Conservation (phyloP, 148 eudicot genomes). For the Cornus kousa region DNA sequence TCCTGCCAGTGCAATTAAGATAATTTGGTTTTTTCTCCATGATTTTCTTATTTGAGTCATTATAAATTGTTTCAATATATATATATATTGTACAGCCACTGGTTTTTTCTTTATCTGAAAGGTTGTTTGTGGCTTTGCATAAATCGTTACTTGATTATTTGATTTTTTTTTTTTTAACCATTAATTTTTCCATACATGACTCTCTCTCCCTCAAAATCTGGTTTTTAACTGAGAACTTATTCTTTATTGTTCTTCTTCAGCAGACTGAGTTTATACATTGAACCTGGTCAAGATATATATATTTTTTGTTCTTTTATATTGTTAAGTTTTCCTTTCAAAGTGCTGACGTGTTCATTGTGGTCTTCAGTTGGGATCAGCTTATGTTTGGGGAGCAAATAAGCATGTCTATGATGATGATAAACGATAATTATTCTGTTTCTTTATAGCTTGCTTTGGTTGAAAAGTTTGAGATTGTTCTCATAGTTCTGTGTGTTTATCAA, state of each 20-base stretch:
- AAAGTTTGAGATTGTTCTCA: background rate
- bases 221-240: background rate
- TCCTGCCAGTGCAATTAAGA: too few relatives aligned
- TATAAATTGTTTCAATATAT: too few relatives aligned
- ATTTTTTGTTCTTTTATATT: too few relatives aligned
- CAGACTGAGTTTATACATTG: background rate
- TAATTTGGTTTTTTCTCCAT: too few relatives aligned
- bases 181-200: background rate
- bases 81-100: too few relatives aligned
- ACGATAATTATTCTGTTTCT: background rate
- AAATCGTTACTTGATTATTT: background rate
- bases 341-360: too few relatives aligned
- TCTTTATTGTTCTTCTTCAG: background rate
- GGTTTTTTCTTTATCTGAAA: too few relatives aligned
- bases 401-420: background rate
- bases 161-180: background rate
- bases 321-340: background rate
- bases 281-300: background rate
- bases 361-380: background rate
- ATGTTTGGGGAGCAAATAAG: background rate
- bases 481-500: background rate
- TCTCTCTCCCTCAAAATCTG: background rate
- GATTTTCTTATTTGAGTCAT: too few relatives aligned
- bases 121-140: background rate
- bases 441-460: background rate